Evolutionary conservation across 2,329 filamentous ascomycete genomes (phyloP), one percentile per base, ranked within the genome.

Genomic region (Triangularia verruculosa): DNA sequence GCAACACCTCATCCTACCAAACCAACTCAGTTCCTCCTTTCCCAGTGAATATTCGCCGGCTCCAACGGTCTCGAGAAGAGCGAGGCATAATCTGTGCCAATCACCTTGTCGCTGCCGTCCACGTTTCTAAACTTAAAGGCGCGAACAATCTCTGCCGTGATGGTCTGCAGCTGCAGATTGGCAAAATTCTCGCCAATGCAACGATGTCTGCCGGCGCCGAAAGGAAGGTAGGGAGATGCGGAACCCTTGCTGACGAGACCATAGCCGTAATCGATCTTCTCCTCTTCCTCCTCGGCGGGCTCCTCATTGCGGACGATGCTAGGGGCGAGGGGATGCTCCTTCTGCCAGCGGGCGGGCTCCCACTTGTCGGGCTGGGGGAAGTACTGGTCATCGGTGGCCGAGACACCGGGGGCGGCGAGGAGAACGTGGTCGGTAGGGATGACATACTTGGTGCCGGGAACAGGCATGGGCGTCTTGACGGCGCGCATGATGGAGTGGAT

Each of bases 111-210:
- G 74, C 84, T 86, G n/a, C 90, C 89, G 70, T 90, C 87, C 2
- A 87, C 76, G 71, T 92, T 96, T 73, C 83, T 82, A 75, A 97
- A 86, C 80, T 92, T 94, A 80, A 97, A 91, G 60, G 87, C 75
- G 57, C 92, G 85, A 47, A 96, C 90, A 68, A 93, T 79, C 64
- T 87, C 88, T 58, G 89, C 92, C 12, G 89, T 81, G 69, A 98
- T 96, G 53, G 92, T 93, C 74, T 93, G 89, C 67, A 98, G 82
- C 79, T 98, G 94, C 63, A 96, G 83, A 75, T 96, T 96, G 70
- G 94, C 94, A 76, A 97, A 98, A 73, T 97, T 92, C 82, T 98
- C 94, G 69, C 94, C 94, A 73, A 98, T 97, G 78, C 94, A 98
- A 69, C 94, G 85, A 78, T 98, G 94, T 70, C 94, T 84, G 51